Evolutionary conservation across 164 flowering plant species (phyloP).

Genomic region (Nymphaea colorata): DNA sequence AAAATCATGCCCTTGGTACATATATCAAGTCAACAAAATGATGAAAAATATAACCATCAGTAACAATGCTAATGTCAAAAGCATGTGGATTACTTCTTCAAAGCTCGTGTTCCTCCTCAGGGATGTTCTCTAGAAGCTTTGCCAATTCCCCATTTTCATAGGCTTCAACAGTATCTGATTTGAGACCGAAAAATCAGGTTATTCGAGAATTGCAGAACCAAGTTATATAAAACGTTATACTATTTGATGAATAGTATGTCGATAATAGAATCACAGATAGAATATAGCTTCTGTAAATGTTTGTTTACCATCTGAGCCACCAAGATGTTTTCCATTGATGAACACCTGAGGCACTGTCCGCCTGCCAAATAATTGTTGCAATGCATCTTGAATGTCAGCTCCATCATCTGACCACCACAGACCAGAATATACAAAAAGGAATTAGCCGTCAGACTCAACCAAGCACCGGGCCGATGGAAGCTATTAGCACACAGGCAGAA

Average conservation of each 20-base stretch:
- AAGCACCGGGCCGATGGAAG: background rate
- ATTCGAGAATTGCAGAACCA: too few species aligned
- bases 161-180: slow-evolving; percentile 76
- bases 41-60: too few species aligned
- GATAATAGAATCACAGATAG: background rate
- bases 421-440: background rate
- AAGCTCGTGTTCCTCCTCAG: slow-evolving; percentile 47
- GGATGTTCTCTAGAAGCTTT: slow-evolving; percentile 39
- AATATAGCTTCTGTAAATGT: background rate
- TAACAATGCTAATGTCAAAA: too few species aligned
- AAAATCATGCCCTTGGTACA: too few species aligned
- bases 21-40: too few species aligned
- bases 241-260: background rate
- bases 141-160: slow-evolving; percentile 65
- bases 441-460: background rate
- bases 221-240: too few species aligned
- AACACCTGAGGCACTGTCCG: slow-evolving; percentile 97
- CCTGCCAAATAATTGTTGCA: slow-evolving; percentile 52
- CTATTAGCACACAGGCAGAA: background rate
- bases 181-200: background rate
- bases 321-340: slow-evolving; percentile 80
- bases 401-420: slow-evolving; percentile 57
- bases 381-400: slow-evolving; percentile 50
- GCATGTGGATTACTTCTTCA: background rate
- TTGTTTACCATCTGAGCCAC: slow-evolving; percentile 86